Evolutionary conservation across 495 filamentous ascomycete species (phyloP).

Genomic region (Thozetella sp.): DNA sequence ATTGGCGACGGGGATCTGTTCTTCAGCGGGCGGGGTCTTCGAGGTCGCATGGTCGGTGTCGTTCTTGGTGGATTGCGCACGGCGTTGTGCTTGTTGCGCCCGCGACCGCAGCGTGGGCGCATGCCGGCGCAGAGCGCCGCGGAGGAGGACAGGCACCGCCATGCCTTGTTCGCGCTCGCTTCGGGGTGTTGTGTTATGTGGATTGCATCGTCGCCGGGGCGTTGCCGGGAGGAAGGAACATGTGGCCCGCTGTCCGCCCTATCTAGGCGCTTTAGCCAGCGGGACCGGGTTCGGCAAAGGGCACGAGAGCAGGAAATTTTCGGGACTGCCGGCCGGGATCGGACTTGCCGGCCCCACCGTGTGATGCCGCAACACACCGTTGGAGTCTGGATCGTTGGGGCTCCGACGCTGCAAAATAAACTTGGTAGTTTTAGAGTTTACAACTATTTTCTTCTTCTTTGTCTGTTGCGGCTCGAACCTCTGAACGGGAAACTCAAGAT

Average conservation of each 20-base stretch:
- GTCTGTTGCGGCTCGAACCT: too few species aligned
- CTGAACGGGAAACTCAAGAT: too few species aligned
- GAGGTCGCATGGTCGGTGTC: conserved; percentile 11
- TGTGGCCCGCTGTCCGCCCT: not conserved
- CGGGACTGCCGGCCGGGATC: too few species aligned
- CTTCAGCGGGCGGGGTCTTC: conserved; percentile 20
- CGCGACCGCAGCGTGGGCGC: conserved; percentile 5
- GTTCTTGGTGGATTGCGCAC: conserved; percentile 23
- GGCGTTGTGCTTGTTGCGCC: conserved; percentile 12
- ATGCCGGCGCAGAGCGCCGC: conserved; percentile 5
- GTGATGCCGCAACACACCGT: too few species aligned
- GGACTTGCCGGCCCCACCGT: too few species aligned
- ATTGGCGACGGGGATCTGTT: conserved; percentile 41
- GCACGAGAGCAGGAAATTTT: not conserved
- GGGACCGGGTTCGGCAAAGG: not conserved
- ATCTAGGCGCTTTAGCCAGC: not conserved
- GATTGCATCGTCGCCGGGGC: not conserved
- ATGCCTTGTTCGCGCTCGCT: not conserved
- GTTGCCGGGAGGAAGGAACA: not conserved
- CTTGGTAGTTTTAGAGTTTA: too few species aligned
- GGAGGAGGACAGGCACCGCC: conserved; percentile 1
- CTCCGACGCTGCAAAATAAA: too few species aligned
- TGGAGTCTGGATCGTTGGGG: too few species aligned
- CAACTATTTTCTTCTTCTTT: too few species aligned
- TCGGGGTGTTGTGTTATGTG: not conserved